Base-by-base conservation (phyloP, 2,329 filamentous ascomycete genomes). In the Fusarium denticulatum region DNA sequence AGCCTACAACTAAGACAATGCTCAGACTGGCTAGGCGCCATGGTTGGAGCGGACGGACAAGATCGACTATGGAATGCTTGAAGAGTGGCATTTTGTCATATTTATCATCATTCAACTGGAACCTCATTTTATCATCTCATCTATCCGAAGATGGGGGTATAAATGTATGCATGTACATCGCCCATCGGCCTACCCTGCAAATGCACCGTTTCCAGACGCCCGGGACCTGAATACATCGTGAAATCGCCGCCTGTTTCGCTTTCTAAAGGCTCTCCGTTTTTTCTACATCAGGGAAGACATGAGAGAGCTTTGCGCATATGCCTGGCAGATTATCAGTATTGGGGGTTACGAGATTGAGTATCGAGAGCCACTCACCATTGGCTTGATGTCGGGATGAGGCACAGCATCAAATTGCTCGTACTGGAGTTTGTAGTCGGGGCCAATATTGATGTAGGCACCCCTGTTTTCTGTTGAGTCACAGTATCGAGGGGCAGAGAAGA, bases 401-500 rank as follows among this genome's bases (percentile, higher is more conserved):
- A 99, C 96, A 13, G 96, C 96, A 78, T 98, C 95, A 77, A 99
- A 99, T 81, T 97, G 92, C 82, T 96, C 90, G 85, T 94, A 99
- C 42, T 94, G 86, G 78, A 98, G 91, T 87, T 98, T 97, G 81
- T 97, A 94, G 71, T 97, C 94, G 22, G 94, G 89, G 37, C 94
- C 93, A 74, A 99, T 93, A 84, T 99, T 98, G 89, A 99, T 99
- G 83, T 97, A 99, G 24, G 96, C 96, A 73, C 96, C 96, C 86
- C 95, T 96, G 85, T 99, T 99, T 85, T 97, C 96, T 2, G 96
- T 98, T 78, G 94, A 94, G 81, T 99, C 96, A 84, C 96, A 99
- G 83, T 99, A 99, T 83, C 92, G 97, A 43, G 96, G 96, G 32
- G 96, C 96, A 45, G 96, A 98, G 87, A 99, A 99, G 77, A 99